A percentile compares a stretch with the other conserved stretches of the same genome.
phyloP scores from a whole-genome alignment of 2,329 filamentous ascomycete species.

The Colletotrichum karsti region DNA sequence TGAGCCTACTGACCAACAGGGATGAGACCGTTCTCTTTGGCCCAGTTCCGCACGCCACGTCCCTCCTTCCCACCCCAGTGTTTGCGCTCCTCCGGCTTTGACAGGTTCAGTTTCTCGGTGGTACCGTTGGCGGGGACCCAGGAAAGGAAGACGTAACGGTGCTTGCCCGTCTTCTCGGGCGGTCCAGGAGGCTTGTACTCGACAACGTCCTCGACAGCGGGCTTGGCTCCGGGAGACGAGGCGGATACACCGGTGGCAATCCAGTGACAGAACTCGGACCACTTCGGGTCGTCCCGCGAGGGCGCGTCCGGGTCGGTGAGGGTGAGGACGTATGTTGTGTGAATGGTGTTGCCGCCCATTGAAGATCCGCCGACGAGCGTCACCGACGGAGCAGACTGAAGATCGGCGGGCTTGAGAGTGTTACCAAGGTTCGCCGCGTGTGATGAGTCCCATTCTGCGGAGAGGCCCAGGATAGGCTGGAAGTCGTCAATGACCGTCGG shows the following conservation, averaged over 20 bases:
- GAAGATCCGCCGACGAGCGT: slow-evolving; percentile 14
- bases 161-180: slow-evolving; percentile 49
- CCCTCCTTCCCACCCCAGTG: slow-evolving; percentile 48
- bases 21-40: slow-evolving; percentile 47
- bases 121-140: slow-evolving; percentile 50
- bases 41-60: slow-evolving; percentile 49
- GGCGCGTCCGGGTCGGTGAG: slow-evolving; percentile 54
- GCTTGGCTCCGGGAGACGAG: slow-evolving; percentile 26
- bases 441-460: slow-evolving; percentile 21
- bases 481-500: slow-evolving; percentile 29
- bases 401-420: slow-evolving; percentile 19
- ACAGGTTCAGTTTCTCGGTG: slow-evolving; percentile 41
- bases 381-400: slow-evolving; percentile 21
- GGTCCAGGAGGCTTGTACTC: slow-evolving; percentile 51
- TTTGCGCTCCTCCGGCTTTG: slow-evolving; percentile 44
- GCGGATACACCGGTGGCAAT: slow-evolving; percentile 42
- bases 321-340: slow-evolving; percentile 40
- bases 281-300: slow-evolving; percentile 49
- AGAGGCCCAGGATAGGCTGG: slow-evolving; percentile 28
- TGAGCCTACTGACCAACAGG: slow-evolving; percentile 46
- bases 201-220: slow-evolving; percentile 43
- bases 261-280: slow-evolving; percentile 57
- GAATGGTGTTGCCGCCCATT: slow-evolving; percentile 27
- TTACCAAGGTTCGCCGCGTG: slow-evolving; percentile 28
- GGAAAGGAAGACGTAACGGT: slow-evolving; percentile 52